These are phyloP conservation scores for Coffea humblotiana DNA, from an alignment of 305 asterid species.

Conservation along the genomic window DNA sequence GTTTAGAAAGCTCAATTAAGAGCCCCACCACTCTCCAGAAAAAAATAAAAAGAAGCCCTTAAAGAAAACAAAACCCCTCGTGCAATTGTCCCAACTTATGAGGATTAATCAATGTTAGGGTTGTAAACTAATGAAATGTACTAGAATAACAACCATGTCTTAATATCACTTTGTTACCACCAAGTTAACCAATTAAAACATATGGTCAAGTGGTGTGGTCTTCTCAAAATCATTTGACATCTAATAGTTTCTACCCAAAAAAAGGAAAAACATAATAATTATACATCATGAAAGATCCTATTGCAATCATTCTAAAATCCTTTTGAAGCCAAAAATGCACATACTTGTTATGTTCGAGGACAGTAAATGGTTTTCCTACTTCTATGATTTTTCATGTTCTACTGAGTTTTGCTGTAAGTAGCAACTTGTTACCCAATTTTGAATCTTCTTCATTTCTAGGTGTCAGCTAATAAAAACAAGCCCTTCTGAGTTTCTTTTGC, in stretches of 20 bases:
- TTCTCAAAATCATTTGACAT: neutral
- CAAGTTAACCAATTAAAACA: neutral
- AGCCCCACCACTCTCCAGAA: neutral
- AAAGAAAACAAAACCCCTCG: neutral
- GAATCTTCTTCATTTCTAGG: neutral
- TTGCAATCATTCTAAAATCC: neutral
- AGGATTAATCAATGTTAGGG: neutral
- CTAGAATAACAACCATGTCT: neutral
- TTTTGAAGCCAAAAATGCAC: neutral
- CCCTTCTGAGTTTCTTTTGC: neutral
- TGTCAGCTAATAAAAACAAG: slow-evolving; percentile 4
- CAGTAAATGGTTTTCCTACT: neutral
- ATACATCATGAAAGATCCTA: neutral
- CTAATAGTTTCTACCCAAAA: neutral
- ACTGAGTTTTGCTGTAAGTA: neutral
- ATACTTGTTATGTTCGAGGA: neutral
- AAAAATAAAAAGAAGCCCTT: neutral
- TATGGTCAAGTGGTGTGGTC: no score
- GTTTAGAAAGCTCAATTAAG: no score
- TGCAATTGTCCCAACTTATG: neutral
- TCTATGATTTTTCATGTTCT: neutral
- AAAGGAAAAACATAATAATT: neutral
- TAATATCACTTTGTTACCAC: neutral
- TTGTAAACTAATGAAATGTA: neutral
- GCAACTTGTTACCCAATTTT: neutral